Evolutionary conservation across 208 protist genomes (phyloP).

Genomic region (Trichomonas vaginalis): DNA sequence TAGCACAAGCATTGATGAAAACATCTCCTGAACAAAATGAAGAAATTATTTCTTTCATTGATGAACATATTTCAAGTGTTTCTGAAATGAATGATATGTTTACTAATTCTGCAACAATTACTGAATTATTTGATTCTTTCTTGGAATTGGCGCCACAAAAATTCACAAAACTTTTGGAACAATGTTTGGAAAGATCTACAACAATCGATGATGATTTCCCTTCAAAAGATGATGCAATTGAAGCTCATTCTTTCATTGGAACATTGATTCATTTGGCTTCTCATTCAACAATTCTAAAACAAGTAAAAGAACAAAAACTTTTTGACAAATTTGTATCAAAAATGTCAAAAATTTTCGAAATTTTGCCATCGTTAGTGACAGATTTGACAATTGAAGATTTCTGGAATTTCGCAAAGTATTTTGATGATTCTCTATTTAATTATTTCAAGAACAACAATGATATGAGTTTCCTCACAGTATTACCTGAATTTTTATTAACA

Average conservation of each 20-base stretch:
- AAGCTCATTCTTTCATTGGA: neutral
- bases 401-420: neutral
- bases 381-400: neutral
- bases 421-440: neutral
- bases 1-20: neutral
- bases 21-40: neutral
- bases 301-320: neutral
- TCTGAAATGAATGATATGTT: neutral
- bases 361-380: neutral
- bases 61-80: neutral
- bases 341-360: neutral
- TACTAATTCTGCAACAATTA: neutral
- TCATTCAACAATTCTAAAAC: neutral
- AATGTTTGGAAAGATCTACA: neutral
- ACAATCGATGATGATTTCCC: neutral
- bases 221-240: neutral
- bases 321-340: neutral
- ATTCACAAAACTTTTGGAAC: neutral
- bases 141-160: neutral
- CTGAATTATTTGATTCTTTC: neutral
- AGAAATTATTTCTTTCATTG: neutral
- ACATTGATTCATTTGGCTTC: neutral
- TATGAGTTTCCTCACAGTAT: neutral
- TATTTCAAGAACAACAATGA: neutral
- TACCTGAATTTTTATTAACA: neutral